phyloP scores from a whole-genome alignment of 495 filamentous ascomycete species.

The Sordaria brevicollis region DNA sequence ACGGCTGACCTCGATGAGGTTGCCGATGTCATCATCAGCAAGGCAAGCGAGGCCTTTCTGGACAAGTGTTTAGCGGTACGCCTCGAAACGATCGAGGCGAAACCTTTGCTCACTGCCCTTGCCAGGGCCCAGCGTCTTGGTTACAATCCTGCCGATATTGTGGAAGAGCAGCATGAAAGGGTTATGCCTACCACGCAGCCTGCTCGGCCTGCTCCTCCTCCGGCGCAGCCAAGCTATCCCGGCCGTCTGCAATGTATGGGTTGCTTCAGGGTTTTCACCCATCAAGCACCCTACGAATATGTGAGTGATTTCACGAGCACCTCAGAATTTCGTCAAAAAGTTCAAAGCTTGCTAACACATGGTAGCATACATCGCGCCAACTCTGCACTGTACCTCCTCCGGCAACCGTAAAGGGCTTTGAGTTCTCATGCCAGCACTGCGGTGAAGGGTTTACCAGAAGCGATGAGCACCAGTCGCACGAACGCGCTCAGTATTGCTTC shows the following conservation, averaged over 20 bases:
- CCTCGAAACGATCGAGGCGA: conserved; percentile 36
- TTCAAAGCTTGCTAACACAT: not conserved
- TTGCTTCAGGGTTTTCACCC: conserved; percentile 31
- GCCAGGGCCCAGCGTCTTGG: conserved; percentile 40
- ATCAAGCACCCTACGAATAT: conserved; percentile 24
- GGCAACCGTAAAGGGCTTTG: conserved; percentile 14
- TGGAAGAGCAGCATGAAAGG: conserved; percentile 25
- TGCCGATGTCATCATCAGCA: conserved; percentile 26
- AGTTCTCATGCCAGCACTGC: conserved; percentile 26
- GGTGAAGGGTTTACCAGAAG: conserved; percentile 27
- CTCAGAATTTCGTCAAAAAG: not conserved
- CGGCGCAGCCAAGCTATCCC: not conserved
- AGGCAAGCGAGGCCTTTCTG: conserved; percentile 35
- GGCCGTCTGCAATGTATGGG: conserved; percentile 22
- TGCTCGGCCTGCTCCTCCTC: not conserved
- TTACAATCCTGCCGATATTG: conserved; percentile 31
- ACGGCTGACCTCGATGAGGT: conserved; percentile 28
- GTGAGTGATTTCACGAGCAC: conserved; percentile 21
- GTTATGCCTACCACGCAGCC: conserved; percentile 14
- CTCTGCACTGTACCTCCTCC: conserved; percentile 26
- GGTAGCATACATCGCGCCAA: conserved; percentile 28
- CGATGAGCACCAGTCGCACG: conserved; percentile 15
- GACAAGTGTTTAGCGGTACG: conserved; percentile 36
- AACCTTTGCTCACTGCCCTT: conserved; percentile 37
- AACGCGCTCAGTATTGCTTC: not conserved